Evolutionary conservation across 768 basidiomycete species (phyloP), one percentile per base, ranked within the genome.

Genomic region (Paxillus involutus): DNA sequence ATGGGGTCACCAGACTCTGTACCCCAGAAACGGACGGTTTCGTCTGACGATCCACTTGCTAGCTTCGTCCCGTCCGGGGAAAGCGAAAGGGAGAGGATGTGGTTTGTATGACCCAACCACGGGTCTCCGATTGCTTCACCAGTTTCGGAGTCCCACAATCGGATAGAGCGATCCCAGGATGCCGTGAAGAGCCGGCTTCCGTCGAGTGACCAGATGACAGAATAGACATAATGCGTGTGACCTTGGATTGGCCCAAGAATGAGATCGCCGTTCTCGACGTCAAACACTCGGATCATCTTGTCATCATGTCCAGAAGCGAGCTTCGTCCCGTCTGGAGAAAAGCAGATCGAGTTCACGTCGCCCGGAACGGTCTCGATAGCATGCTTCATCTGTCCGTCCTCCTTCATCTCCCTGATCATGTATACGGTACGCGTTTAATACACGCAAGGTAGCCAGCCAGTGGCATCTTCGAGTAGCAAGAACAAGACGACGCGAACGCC

Each of bases 101-200:
- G 0, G 10, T 52, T 24, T 0, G 63, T 51, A 32, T 71, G 62
- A 16, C 64, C 32, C 52, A 1, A 12, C 62, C 62, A 58, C 0
- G 47, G 54, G 0, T 21, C 17, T 50, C 51, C 55, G 3, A 64
- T 26, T 13, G 10, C 42, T 21, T 44, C 3, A 4, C 56, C 53
- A 13, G 55, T 44, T 2, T 17, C 11, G 1, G 44, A 8, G 11
- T 51, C 17, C 62, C 62, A 63, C 10, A 48, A 53, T 8, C 37
- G 42, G 40, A 58, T 60, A 0, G 48, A 39, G 12, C 46, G 10
- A 17, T 47, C 19, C 3, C 1, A 0, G 0, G 47, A 50, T 2
- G 4, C 12, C 37, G 58, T 53, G 44, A 53, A 60, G 12, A 63
- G 17, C 5, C 6, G 52, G 32, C 26, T 51, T 5, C 61, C 61